These are phyloP conservation scores for Eruca vesicaria DNA, from an alignment of 441 rosid genomes.

Conservation along the genomic window DNA sequence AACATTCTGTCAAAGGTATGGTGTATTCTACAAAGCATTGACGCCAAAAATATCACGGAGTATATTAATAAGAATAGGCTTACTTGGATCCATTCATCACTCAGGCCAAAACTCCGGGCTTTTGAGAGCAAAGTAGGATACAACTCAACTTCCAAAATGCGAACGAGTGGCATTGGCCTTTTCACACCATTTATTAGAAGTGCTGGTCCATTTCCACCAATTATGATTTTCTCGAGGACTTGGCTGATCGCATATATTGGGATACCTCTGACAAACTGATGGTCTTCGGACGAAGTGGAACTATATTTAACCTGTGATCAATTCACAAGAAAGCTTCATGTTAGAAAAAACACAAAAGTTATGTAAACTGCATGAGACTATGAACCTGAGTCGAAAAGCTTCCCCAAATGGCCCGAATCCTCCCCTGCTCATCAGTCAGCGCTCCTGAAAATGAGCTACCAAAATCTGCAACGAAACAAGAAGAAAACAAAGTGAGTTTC, in stretches of 20 bases:
- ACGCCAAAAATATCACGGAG: too few relatives aligned
- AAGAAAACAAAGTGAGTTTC: neutral
- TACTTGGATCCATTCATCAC: slow-evolving; percentile 92
- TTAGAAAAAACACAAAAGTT: neutral
- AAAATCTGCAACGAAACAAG: slow-evolving; percentile 69
- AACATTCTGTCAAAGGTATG: neutral
- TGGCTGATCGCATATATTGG: slow-evolving; percentile 75
- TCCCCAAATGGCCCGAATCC: slow-evolving; percentile 96
- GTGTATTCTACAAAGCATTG: neutral
- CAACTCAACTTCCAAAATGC: slow-evolving; percentile 90
- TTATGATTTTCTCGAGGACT: slow-evolving; percentile 71
- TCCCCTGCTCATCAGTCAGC: slow-evolving; percentile 83
- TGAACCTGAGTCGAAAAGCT: slow-evolving; percentile 92
- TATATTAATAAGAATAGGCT: slow-evolving; percentile 19
- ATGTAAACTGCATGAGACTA: slow-evolving; percentile 10
- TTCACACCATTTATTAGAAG: slow-evolving; percentile 85
- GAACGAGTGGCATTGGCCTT: slow-evolving; percentile 87
- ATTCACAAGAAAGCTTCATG: slow-evolving; percentile 13
- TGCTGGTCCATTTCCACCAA: slow-evolving; percentile 69
- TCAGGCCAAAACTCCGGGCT: slow-evolving; percentile 91
- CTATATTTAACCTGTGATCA: slow-evolving; percentile 71
- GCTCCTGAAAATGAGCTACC: slow-evolving; percentile 95
- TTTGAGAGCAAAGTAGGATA: slow-evolving; percentile 87
- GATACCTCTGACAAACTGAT: slow-evolving; percentile 89
- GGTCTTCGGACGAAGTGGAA: slow-evolving; percentile 76